Evolutionary conservation across 2,329 filamentous ascomycete genomes (phyloP), one percentile per base, ranked within the genome.

Genomic region (Amauroascus verrucosus): DNA sequence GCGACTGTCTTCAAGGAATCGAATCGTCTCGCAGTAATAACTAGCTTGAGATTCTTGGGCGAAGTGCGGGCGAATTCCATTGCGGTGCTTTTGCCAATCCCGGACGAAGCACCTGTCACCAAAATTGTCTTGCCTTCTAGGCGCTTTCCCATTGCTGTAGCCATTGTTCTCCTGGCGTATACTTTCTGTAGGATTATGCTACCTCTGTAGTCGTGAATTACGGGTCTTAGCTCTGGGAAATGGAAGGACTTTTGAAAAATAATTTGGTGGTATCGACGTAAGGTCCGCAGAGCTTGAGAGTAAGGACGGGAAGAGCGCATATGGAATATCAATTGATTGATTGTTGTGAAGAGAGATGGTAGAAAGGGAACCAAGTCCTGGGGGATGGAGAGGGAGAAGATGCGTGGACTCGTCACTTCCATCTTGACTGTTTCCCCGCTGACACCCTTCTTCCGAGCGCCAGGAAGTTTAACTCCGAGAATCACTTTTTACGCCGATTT

Each of bases 61-160:
- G 85, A 80, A 1, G 90, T 91, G 54, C 88, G 82, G 24, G 93
- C 93, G 65, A 97, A 98, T 70, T 97, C 93, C 59, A 93, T 75
- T n/a, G 91, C 93, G 46, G 72, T 74, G 59, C 69, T 72, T 55
- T 63, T 81, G 22, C 93, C 93, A 70, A 98, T 97, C 57, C 93
- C 93, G 18, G 88, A 94, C 3, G 86, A 93, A 30, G 93, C 93
- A 54, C 93, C 93, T 4, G 93, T 97, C 58, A 98, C 80, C 54
- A 97, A 72, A 55, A 97, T 77, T 3, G 89, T 97, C 75, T 97
- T 97, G 79, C 89, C 89, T 64, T 85, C 79, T 56, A 98, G 86
- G 74, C 91, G 89, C 70, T 88, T 85, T 58, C 78, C 78, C 72
- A 86, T 82, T 65, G 85, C 82, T 37, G 87, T 80, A 22, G 78